Percentiles rank a stretch among this genome's conserved stretches.
These are phyloP conservation scores for Buxus sempervirens DNA, from an alignment of 164 flowering plant species.

Conservation along the genomic window DNA sequence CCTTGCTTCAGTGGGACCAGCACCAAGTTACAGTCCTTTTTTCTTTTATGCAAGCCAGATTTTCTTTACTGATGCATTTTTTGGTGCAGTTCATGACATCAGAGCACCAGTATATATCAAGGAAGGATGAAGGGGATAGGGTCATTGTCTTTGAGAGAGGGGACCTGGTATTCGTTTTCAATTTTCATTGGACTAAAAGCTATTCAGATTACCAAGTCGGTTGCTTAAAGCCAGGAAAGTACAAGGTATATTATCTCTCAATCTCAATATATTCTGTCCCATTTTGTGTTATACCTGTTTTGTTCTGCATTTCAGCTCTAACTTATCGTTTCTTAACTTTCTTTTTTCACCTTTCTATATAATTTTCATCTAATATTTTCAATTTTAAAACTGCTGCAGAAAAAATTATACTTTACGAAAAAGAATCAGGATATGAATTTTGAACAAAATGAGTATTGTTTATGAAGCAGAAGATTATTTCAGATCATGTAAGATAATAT, in stretches of 20 bases:
- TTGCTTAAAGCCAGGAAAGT: slow-evolving; percentile 89
- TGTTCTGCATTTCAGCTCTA: not conserved
- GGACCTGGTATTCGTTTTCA: slow-evolving; percentile 87
- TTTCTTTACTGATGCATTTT: not conserved
- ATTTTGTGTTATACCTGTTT: not conserved
- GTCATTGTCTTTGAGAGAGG: slow-evolving; percentile 84
- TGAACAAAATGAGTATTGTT: too few species aligned
- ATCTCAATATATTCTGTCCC: not conserved
- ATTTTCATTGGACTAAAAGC: slow-evolving; percentile 92
- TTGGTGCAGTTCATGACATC: slow-evolving; percentile 88
- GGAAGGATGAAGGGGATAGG: slow-evolving; percentile 87
- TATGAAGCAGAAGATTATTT: too few species aligned
- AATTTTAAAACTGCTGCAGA: not conserved
- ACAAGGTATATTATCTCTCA: slow-evolving; percentile 54
- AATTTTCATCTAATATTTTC: too few species aligned
- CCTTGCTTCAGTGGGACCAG: too few species aligned
- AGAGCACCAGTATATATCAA: slow-evolving; percentile 79
- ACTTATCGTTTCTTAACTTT: not conserved
- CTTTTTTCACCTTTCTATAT: not conserved
- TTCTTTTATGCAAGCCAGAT: not conserved
- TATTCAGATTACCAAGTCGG: slow-evolving; percentile 83
- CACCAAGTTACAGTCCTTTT: too few species aligned
- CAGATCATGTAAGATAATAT: too few species aligned
- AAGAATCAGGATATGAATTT: too few species aligned
- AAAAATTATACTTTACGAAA: too few species aligned